Evolutionary conservation across 495 filamentous ascomycete genomes (phyloP).

Genomic region (Podospora pseudocomata): DNA sequence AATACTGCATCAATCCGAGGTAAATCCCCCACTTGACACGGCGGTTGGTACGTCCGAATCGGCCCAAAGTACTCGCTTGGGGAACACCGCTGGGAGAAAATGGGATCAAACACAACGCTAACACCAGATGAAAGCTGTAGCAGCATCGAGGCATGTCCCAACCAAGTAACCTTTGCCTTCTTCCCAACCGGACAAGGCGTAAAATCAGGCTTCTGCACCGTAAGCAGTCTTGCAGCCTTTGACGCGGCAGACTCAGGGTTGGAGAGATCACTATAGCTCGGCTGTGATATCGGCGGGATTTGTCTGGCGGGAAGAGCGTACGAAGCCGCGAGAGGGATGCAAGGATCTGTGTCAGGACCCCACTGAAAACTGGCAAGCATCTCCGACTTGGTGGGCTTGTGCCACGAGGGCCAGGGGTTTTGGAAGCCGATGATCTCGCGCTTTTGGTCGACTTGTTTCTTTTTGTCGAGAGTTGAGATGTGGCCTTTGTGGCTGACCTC

Average conservation of each 20-base stretch:
- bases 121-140: constrained; percentile 34
- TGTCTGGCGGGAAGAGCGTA: not conserved
- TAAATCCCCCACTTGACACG: constrained; percentile 45
- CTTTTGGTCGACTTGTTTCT: not conserved
- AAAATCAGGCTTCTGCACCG: constrained; percentile 28
- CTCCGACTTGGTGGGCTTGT: constrained; percentile 26
- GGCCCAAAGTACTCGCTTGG: constrained; percentile 47
- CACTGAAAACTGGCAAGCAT: constrained; percentile 29
- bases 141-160: constrained; percentile 52
- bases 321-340: constrained; percentile 21
- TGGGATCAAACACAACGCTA: constrained; percentile 49
- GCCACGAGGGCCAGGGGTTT: constrained; percentile 55
- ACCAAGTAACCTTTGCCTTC: constrained; percentile 45
- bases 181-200: constrained; percentile 3
- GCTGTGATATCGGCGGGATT: not conserved
- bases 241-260: constrained; percentile 20
- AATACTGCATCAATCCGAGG: constrained; percentile 49
- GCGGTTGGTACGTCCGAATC: constrained; percentile 48
- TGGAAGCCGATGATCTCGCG: constrained; percentile 34
- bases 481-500: constrained; percentile 6
- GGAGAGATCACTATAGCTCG: constrained; percentile 17
- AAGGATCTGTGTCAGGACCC: constrained; percentile 26
- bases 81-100: constrained; percentile 50
- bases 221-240: constrained; percentile 22
- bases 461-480: constrained; percentile 1